Conservation (phyloP, 805 yeast genomes). For the Schizosaccharomyces cryophilus region DNA sequence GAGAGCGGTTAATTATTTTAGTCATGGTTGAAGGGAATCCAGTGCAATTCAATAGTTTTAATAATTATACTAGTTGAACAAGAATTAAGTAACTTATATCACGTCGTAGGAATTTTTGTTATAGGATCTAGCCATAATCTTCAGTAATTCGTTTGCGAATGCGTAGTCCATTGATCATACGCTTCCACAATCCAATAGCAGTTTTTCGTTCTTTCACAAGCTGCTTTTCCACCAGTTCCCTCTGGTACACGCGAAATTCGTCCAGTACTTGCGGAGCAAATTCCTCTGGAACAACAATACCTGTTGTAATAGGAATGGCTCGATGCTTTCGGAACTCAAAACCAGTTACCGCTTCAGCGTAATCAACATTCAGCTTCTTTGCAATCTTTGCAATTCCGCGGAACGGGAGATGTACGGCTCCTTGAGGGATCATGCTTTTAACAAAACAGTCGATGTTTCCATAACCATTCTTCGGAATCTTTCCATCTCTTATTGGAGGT, state of each 20-base stretch:
- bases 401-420: slow-evolving; percentile 36
- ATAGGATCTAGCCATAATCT: not conserved
- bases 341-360: slow-evolving; percentile 47
- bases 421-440: slow-evolving; percentile 60
- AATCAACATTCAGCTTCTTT: slow-evolving; percentile 40
- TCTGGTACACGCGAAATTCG: not conserved
- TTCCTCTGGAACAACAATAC: slow-evolving; percentile 6
- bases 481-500: slow-evolving; percentile 38
- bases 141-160: not conserved
- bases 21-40: no score
- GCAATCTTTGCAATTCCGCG: slow-evolving; percentile 44
- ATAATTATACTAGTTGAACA: no score
- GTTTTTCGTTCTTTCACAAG: not conserved
- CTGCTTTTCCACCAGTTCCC: not conserved
- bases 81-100: no score
- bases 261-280: not conserved
- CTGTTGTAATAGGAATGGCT: slow-evolving; percentile 6
- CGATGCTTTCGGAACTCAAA: slow-evolving; percentile 1
- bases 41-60: no score
- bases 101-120: no score
- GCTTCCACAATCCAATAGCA: not conserved
- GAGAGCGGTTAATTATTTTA: no score
- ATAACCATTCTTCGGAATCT: slow-evolving; percentile 46
- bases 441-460: slow-evolving; percentile 68
- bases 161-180: not conserved